Evolutionary conservation across 1,284 basidiomycete species (phyloP).

Genomic region (Pisolithus thermaeus): DNA sequence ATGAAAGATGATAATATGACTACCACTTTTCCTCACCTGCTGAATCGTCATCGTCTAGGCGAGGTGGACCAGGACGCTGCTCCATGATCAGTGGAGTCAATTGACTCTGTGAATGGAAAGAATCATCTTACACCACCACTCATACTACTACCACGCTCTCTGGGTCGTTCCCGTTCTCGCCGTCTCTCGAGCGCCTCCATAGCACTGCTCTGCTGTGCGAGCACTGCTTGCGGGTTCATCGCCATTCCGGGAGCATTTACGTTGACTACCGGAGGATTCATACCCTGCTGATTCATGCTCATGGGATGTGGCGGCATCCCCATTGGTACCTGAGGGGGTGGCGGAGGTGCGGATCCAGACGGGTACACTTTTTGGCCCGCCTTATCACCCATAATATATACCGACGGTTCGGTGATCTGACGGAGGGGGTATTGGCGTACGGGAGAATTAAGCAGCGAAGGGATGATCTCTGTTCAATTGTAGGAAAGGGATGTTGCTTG

Average conservation of each 20-base stretch:
- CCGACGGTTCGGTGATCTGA: slow-evolving; percentile 52
- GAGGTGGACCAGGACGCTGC: slow-evolving; percentile 35
- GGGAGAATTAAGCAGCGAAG: slow-evolving; percentile 49
- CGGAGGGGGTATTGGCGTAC: slow-evolving; percentile 66
- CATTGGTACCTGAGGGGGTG: slow-evolving; percentile 17
- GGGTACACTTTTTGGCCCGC: slow-evolving; percentile 56
- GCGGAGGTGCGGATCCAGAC: slow-evolving; percentile 31
- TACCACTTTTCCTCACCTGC: slow-evolving; percentile 43
- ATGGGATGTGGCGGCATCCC: slow-evolving; percentile 23
- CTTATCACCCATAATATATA: slow-evolving; percentile 67
- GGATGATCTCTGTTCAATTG: slow-evolving; percentile 44
- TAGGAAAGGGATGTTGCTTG: neutral
- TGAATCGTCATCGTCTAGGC: slow-evolving; percentile 62
- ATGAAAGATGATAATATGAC: slow-evolving; percentile 1
- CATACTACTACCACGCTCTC: slow-evolving; percentile 25
- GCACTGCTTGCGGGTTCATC: slow-evolving; percentile 51
- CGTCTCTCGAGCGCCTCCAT: slow-evolving; percentile 65
- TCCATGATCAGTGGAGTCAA: neutral
- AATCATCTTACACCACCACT: slow-evolving; percentile 18
- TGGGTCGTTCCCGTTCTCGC: slow-evolving; percentile 43
- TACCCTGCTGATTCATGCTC: slow-evolving; percentile 26
- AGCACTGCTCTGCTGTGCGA: slow-evolving; percentile 62
- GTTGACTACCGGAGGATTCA: slow-evolving; percentile 22
- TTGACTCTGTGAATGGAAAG: slow-evolving; percentile 4
- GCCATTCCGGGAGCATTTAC: slow-evolving; percentile 21